These are phyloP conservation scores for Paratinospora sagittata DNA, from an alignment of 164 flowering plant species.

Conservation along the genomic window DNA sequence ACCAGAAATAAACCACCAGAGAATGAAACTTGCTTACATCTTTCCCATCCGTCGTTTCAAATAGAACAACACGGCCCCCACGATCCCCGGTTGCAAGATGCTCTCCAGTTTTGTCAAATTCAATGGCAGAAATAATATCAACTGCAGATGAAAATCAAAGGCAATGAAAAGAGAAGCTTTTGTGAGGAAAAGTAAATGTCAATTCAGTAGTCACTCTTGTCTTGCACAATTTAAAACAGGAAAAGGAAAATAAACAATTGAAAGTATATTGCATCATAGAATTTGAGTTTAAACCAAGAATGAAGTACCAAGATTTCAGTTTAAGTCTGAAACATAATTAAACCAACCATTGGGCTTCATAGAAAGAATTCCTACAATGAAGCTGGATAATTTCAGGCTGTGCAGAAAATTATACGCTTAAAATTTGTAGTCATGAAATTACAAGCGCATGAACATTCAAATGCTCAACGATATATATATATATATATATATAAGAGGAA, in stretches of 20 bases:
- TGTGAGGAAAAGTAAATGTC: neutral
- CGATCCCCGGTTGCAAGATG: conserved; percentile 74
- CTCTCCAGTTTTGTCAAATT: conserved; percentile 56
- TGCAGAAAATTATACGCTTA: neutral
- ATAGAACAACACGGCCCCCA: conserved; percentile 64
- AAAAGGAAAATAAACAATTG: neutral
- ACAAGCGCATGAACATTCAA: neutral
- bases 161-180: too few relatives aligned
- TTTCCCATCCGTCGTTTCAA: conserved; percentile 49
- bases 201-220: neutral
- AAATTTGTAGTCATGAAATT: neutral
- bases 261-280: neutral
- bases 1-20: conserved; percentile 1
- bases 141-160: conserved; percentile 23
- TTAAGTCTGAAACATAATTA: neutral
- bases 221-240: neutral
- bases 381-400: neutral
- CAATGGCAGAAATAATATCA: conserved; percentile 61
- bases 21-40: conserved; percentile 28
- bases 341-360: neutral
- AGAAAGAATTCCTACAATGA: neutral
- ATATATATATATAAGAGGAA: neutral
- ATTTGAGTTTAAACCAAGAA: neutral
- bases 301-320: neutral
- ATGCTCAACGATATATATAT: too few relatives aligned